phyloP scores from a whole-genome alignment of 129 eudicot species.

The Calendula officinalis region DNA sequence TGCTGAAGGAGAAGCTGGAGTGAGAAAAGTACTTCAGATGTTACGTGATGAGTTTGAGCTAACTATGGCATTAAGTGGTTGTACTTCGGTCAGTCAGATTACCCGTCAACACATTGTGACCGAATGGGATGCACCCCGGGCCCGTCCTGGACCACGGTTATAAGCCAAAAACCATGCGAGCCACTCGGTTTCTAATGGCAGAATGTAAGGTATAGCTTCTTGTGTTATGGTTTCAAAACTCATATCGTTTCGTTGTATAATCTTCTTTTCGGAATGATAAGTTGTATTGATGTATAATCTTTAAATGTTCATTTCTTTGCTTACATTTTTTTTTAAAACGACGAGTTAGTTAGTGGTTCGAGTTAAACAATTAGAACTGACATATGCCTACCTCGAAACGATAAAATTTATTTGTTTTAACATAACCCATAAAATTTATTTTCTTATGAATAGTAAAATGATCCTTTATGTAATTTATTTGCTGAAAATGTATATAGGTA shows the following conservation, averaged over 20 bases:
- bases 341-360: too few species aligned
- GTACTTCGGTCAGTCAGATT: slow-evolving; percentile 67
- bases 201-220: slow-evolving; percentile 33
- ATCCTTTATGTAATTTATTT: too few species aligned
- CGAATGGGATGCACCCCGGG: slow-evolving; percentile 72
- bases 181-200: slow-evolving; percentile 8
- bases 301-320: too few species aligned
- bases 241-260: slow-evolving; percentile 29
- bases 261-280: slow-evolving; percentile 25
- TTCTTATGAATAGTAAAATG: too few species aligned
- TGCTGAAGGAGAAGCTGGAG: slow-evolving; percentile 94
- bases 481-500: too few species aligned
- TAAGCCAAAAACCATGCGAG: slow-evolving; percentile 27
- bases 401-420: too few species aligned
- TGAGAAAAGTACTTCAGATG: slow-evolving; percentile 87
- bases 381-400: too few species aligned
- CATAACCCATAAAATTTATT: too few species aligned
- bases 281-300: slow-evolving; percentile 29
- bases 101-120: slow-evolving; percentile 77
- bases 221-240: slow-evolving; percentile 29
- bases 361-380: too few species aligned
- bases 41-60: slow-evolving; percentile 86
- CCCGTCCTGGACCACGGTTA: slow-evolving; percentile 56
- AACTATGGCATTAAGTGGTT: slow-evolving; percentile 93
- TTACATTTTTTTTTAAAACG: too few species aligned